A percentile compares a stretch with the other conserved stretches of the same genome.
phyloP scores from a whole-genome alignment of 331 rosid species.

The Quercus phellos region DNA sequence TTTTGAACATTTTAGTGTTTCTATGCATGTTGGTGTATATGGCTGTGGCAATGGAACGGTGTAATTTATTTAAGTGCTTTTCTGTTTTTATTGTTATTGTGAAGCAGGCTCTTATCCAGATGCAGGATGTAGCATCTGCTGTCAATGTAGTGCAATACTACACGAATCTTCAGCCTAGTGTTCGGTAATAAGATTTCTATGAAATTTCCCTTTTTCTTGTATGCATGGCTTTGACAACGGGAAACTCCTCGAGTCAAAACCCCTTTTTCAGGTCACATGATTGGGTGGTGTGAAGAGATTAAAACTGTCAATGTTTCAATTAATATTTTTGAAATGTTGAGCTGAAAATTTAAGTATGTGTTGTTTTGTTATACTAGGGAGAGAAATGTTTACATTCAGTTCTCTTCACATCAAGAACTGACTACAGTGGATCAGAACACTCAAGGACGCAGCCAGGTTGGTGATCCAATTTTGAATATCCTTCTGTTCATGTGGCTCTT shows the following conservation, averaged over 20 bases:
- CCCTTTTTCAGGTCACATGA: background rate
- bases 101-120: conserved; percentile 7
- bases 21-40: background rate
- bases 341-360: background rate
- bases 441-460: conserved; percentile 4
- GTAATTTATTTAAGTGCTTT: background rate
- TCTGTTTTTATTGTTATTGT: background rate
- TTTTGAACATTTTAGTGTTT: background rate
- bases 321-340: background rate
- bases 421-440: conserved; percentile 1
- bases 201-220: background rate
- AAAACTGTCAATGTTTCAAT: background rate
- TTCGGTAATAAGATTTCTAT: background rate
- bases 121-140: conserved; percentile 8
- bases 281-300: background rate
- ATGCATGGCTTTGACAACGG: background rate
- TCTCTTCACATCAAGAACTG: conserved; percentile 4
- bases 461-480: background rate
- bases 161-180: background rate
- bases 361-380: background rate
- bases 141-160: conserved; percentile 6
- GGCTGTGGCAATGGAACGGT: background rate
- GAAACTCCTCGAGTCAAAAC: background rate
- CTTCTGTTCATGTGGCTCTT: background rate
- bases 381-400: conserved; percentile 5